These are phyloP conservation scores for Eleusine indica DNA, from an alignment of 176 grass and related monocot species.

Conservation along the genomic window DNA sequence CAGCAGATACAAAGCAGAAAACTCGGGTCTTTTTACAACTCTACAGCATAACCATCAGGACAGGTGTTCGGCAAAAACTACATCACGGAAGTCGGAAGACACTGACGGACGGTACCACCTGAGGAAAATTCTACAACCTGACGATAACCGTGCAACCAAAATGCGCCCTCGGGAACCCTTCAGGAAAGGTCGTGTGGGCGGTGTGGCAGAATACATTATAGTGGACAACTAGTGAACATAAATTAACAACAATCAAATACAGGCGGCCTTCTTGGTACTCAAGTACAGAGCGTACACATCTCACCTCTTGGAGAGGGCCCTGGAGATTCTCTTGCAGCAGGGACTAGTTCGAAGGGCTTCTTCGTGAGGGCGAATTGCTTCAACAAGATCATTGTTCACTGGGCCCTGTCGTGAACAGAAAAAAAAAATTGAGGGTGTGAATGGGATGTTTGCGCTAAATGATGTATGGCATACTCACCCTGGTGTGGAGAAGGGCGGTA, in stretches of 20 bases:
- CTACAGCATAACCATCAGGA: conserved; percentile 40
- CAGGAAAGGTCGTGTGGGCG: conserved; percentile 38
- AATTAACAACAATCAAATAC: conserved; percentile 40
- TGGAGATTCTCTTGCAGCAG: conserved; percentile 87
- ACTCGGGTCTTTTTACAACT: conserved; percentile 44
- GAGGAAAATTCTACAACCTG: conserved; percentile 40
- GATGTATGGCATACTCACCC: conserved; percentile 44
- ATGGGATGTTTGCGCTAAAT: not conserved
- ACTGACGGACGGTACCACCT: conserved; percentile 5
- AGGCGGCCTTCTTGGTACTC: conserved; percentile 29
- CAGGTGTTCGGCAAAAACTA: conserved; percentile 31
- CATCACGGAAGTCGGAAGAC: conserved; percentile 14
- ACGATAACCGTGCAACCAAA: conserved; percentile 44
- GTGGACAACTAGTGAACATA: conserved; percentile 45
- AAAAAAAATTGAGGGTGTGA: not conserved
- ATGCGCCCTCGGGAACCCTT: conserved; percentile 33
- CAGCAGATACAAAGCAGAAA: conserved; percentile 51
- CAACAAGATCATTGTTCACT: conserved; percentile 45
- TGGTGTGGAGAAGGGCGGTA: conserved; percentile 66
- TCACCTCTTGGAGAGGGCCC: conserved; percentile 63
- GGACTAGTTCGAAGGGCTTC: conserved; percentile 70
- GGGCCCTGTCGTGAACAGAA: conserved; percentile 51
- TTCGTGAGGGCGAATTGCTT: conserved; percentile 68
- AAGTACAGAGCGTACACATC: conserved; percentile 44
- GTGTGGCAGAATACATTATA: conserved; percentile 42